Conservation (phyloP, 1,139 yeast genomes). For the Diutina mesorugosa region DNA sequence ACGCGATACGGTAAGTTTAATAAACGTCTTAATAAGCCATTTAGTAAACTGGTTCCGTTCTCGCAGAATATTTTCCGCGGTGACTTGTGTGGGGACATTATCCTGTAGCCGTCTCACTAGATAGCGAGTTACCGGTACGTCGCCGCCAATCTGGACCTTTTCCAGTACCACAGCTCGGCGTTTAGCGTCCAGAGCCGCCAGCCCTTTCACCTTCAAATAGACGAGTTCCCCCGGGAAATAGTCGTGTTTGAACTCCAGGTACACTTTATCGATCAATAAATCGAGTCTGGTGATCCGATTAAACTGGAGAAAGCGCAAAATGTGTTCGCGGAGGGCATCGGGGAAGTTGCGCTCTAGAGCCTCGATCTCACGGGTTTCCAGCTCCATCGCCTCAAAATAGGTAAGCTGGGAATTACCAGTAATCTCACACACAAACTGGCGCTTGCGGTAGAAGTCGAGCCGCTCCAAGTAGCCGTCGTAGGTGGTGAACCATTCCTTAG, state of each 20-base stretch:
- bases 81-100: slow-evolving; percentile 51
- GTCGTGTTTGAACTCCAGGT: slow-evolving; percentile 61
- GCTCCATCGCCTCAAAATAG: slow-evolving; percentile 74
- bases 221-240: slow-evolving; percentile 89
- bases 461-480: slow-evolving; percentile 66
- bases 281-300: slow-evolving; percentile 78
- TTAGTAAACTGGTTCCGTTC: slow-evolving; percentile 85
- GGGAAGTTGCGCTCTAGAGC: slow-evolving; percentile 79
- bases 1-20: slow-evolving; percentile 72
- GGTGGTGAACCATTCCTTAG: slow-evolving; percentile 74
- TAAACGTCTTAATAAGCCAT: slow-evolving; percentile 77
- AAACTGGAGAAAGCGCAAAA: slow-evolving; percentile 72
- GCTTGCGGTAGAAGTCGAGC: slow-evolving; percentile 57
- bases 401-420: slow-evolving; percentile 90
- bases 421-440: slow-evolving; percentile 87
- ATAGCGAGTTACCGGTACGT: slow-evolving; percentile 48
- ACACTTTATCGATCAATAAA: slow-evolving; percentile 74
- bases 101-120: slow-evolving; percentile 46
- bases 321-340: slow-evolving; percentile 83
- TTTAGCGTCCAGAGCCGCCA: slow-evolving; percentile 10
- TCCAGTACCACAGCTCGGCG: slow-evolving; percentile 28
- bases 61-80: slow-evolving; percentile 60
- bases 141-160: slow-evolving; percentile 26
- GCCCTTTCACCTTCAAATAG: slow-evolving; percentile 32
- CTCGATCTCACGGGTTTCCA: slow-evolving; percentile 57